Percentiles rank a stretch among this genome's conserved stretches.
Conservation (phyloP, 352 stramenopile species). For the Phytophthora vignae region DNA sequence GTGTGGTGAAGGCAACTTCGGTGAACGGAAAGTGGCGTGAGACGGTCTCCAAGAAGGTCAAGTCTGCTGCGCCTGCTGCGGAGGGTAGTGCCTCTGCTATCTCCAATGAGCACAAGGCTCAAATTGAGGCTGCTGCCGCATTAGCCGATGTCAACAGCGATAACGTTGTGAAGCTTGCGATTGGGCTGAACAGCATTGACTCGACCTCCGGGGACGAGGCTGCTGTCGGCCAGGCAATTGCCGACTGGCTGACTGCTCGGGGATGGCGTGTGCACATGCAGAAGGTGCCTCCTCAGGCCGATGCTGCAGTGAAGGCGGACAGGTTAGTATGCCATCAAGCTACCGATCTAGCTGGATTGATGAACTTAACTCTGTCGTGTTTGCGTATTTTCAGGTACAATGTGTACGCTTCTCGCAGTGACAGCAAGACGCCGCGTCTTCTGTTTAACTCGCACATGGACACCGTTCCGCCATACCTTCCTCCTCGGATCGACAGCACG, state of each 20-base stretch:
- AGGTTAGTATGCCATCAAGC: conserved; percentile 37
- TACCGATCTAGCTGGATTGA: conserved; percentile 1
- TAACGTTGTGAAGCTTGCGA: conserved; percentile 70
- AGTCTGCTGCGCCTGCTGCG: not conserved
- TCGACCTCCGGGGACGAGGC: conserved; percentile 83
- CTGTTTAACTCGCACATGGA: conserved; percentile 92
- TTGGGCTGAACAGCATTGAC: conserved; percentile 72
- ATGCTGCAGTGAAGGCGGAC: conserved; percentile 63
- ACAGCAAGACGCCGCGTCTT: conserved; percentile 62
- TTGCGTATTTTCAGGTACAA: conserved; percentile 63
- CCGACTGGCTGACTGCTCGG: conserved; percentile 66
- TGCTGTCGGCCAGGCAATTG: conserved; percentile 67
- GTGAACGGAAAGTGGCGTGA: conserved; percentile 79
- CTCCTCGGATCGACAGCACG: conserved; percentile 65
- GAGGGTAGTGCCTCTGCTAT: conserved; percentile 23
- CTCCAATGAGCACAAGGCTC: conserved; percentile 52
- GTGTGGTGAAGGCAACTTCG: conserved; percentile 74
- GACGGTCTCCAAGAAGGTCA: conserved; percentile 35
- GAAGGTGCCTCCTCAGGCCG: conserved; percentile 68
- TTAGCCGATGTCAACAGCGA: conserved; percentile 66
- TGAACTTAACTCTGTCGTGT: too few species aligned
- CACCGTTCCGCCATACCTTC: conserved; percentile 78
- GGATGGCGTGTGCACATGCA: conserved; percentile 84
- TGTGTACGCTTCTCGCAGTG: conserved; percentile 70
- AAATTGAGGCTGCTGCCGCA: conserved; percentile 56